A percentile compares a stretch with the other conserved stretches of the same genome.
phyloP scores from a whole-genome alignment of 2,329 filamentous ascomycete genomes.

The Clonostachys byssicola region DNA sequence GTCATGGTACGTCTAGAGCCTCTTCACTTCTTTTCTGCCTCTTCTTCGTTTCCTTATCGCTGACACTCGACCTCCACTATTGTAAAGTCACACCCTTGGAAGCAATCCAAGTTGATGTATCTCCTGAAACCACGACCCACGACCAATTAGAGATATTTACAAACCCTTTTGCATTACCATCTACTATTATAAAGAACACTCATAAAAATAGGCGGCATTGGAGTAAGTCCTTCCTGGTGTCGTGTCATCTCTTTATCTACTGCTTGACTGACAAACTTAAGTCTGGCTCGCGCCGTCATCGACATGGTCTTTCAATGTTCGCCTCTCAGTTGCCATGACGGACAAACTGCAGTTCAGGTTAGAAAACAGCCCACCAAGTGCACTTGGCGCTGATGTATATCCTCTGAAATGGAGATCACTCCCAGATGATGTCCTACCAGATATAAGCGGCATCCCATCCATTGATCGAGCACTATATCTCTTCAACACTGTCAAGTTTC shows the following conservation, averaged over 20 bases:
- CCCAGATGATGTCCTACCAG: constrained; percentile 11
- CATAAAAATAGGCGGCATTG: constrained; percentile 23
- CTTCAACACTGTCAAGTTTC: constrained; percentile 28
- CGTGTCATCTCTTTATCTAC: not conserved
- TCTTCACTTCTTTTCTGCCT: too few relatives aligned
- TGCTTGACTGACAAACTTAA: constrained; percentile 1
- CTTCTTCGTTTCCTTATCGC: not conserved
- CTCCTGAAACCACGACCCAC: not conserved
- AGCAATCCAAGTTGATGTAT: not conserved
- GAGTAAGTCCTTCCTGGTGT: constrained; percentile 18
- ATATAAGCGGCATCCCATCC: constrained; percentile 24
- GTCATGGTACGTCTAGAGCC: too few relatives aligned
- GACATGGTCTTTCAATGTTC: constrained; percentile 24
- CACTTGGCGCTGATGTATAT: constrained; percentile 21
- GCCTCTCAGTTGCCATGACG: constrained; percentile 20
- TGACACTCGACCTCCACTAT: constrained; percentile 5
- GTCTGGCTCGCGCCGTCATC: constrained; percentile 24
- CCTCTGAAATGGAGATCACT: constrained; percentile 11
- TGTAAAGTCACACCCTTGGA: constrained; percentile 1
- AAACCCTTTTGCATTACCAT: constrained; percentile 18
- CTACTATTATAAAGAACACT: constrained; percentile 18
- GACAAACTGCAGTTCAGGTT: constrained; percentile 18
- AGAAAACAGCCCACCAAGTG: constrained; percentile 8
- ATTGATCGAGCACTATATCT: constrained; percentile 23
- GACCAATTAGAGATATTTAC: constrained; percentile 15